These are phyloP conservation scores for Pseudogymnoascus sp. DNA, from an alignment of 2,329 filamentous ascomycete genomes.

Conservation along the genomic window DNA sequence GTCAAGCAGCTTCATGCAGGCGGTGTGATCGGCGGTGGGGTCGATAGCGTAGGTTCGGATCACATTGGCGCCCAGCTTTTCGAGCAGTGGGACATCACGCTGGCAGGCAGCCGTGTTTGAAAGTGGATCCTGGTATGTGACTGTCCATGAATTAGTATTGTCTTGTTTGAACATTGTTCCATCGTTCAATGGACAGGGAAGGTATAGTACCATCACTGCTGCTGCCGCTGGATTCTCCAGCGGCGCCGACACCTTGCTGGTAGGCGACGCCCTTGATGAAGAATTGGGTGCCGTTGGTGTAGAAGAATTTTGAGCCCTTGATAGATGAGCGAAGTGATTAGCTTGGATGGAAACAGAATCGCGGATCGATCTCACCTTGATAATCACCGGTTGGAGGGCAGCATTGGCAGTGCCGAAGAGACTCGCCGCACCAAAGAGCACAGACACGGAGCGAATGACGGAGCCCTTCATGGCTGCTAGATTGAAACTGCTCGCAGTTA, in stretches of 20 bases:
- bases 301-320: constrained; percentile 26
- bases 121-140: constrained; percentile 71
- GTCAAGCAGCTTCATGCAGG: constrained; percentile 75
- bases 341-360: background rate
- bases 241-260: constrained; percentile 64
- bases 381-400: constrained; percentile 45
- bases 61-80: constrained; percentile 74
- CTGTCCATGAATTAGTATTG: constrained; percentile 10
- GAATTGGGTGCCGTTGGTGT: constrained; percentile 60
- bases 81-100: constrained; percentile 76
- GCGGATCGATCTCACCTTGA: constrained; percentile 26
- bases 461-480: background rate
- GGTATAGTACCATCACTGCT: background rate
- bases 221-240: constrained; percentile 26
- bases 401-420: constrained; percentile 39
- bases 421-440: constrained; percentile 40
- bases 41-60: constrained; percentile 93
- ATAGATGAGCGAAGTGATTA: background rate
- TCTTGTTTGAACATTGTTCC: background rate
- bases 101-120: constrained; percentile 61
- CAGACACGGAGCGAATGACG: constrained; percentile 14
- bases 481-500: background rate
- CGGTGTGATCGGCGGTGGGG: constrained; percentile 65
- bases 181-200: constrained; percentile 15
- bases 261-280: constrained; percentile 94